These are phyloP conservation scores for Podaxis sp. DNA, from an alignment of 768 basidiomycete species.

Conservation along the genomic window DNA sequence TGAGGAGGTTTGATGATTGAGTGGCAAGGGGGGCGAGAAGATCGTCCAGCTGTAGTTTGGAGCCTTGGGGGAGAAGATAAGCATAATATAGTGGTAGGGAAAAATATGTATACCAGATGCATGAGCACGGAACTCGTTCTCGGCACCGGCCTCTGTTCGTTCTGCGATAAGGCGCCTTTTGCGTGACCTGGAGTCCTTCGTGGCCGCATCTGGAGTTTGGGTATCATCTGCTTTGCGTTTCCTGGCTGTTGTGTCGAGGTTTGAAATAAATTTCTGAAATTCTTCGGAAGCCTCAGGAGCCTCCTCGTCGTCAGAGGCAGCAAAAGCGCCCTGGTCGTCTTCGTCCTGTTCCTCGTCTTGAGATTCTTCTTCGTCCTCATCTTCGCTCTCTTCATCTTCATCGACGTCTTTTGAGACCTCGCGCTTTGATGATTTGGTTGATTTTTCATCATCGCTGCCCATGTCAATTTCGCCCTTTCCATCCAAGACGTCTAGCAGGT, in stretches of 20 bases:
- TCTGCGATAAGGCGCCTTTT: slow-evolving; percentile 67
- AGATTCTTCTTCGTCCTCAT: slow-evolving; percentile 25
- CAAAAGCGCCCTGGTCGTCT: slow-evolving; percentile 28
- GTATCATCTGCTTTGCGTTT: slow-evolving; percentile 63
- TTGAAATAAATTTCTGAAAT: slow-evolving; percentile 69
- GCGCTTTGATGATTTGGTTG: slow-evolving; percentile 22
- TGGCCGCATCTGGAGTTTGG: slow-evolving; percentile 15
- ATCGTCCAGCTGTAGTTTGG: slow-evolving; percentile 65
- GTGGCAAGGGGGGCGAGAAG: slow-evolving; percentile 69
- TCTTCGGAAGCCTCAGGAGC: slow-evolving; percentile 54
- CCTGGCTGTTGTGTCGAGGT: slow-evolving; percentile 52
- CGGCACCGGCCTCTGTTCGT: slow-evolving; percentile 72
- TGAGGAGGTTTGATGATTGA: slow-evolving; percentile 56
- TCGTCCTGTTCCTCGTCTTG: slow-evolving; percentile 29
- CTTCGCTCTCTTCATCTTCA: slow-evolving; percentile 7
- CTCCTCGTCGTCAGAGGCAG: slow-evolving; percentile 47
- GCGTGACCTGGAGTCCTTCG: slow-evolving; percentile 23
- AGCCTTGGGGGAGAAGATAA: slow-evolving; percentile 29
- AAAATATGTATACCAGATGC: slow-evolving; percentile 35
- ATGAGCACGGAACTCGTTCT: slow-evolving; percentile 73
- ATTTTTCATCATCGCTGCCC: slow-evolving; percentile 32
- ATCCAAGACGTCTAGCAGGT: slow-evolving; percentile 62
- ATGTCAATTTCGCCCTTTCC: slow-evolving; percentile 49
- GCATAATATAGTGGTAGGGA: background rate
- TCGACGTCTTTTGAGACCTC: slow-evolving; percentile 11